A percentile compares a stretch with the other conserved stretches of the same genome.
Evolutionary conservation across 495 filamentous ascomycete genomes (phyloP).

Genomic region (Penicillium turbatum): DNA sequence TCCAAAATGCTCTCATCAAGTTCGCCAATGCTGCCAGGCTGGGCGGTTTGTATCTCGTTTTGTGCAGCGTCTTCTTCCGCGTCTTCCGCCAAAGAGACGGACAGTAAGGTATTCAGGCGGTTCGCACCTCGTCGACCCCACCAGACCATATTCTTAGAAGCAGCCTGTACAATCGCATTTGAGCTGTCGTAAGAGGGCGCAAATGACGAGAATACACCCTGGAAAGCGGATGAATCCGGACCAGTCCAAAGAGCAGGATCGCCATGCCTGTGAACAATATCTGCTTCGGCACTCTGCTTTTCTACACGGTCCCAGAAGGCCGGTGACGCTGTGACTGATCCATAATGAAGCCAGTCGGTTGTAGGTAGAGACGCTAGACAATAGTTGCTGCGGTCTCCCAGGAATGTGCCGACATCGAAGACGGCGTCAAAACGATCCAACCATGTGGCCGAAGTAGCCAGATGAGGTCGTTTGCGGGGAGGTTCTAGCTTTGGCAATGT

Average conservation of each 20-base stretch:
- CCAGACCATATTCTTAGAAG: conserved; percentile 74
- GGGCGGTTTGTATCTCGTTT: conserved; percentile 28
- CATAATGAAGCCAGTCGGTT: conserved; percentile 43
- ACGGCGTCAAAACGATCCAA: conserved; percentile 42
- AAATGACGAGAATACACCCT: conserved; percentile 83
- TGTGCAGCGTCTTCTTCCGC: conserved; percentile 35
- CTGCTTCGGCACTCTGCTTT: conserved; percentile 24
- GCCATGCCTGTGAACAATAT: conserved; percentile 17
- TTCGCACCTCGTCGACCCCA: conserved; percentile 73
- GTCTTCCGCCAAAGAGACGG: conserved; percentile 38
- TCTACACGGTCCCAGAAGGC: conserved; percentile 41
- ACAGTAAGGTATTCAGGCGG: conserved; percentile 50
- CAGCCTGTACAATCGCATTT: conserved; percentile 64
- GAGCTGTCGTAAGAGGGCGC: conserved; percentile 80
- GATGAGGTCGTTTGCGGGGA: conserved; percentile 43
- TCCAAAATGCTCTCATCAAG: conserved; percentile 46
- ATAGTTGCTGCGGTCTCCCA: conserved; percentile 41
- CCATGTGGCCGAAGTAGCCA: conserved; percentile 30
- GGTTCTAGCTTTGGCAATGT: conserved; percentile 63
- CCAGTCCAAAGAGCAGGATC: conserved; percentile 34
- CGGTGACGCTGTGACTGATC: conserved; percentile 39
- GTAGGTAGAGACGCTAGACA: conserved; percentile 39
- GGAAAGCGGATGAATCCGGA: conserved; percentile 56
- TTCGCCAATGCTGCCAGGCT: conserved; percentile 42
- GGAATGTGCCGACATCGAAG: conserved; percentile 33